Evolutionary conservation across 2,329 filamentous ascomycete genomes (phyloP), one percentile per base, ranked within the genome.

Genomic region (Coniella lustricola): DNA sequence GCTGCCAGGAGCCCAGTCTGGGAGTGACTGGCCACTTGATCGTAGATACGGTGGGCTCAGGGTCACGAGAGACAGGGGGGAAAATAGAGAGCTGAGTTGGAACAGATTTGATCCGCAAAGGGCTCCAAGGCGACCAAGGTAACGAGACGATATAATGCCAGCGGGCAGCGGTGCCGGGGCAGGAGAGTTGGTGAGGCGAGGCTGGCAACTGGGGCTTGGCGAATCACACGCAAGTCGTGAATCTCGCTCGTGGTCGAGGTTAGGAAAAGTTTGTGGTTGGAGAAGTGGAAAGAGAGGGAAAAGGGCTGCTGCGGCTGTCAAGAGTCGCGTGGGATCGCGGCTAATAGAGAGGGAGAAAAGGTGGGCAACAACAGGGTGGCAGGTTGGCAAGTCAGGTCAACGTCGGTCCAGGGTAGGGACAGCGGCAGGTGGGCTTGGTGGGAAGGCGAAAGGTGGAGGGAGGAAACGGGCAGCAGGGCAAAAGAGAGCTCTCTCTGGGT

Each of bases 301-400:
- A 40, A 41, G 14, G 38, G 38, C 38, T 41, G 38, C 38, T 41
- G 38, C 38, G 38, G 38, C 38, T 41, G 38, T 41, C 16, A 20
- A 31, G 29, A 29, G 38, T 25, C 22, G 25, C 38, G 38, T 16
- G 38, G 13, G 22, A 31, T 25, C 21, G 22, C 38, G 25, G 25
- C 25, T 29, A 29, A 29, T 40, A 21, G 38, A 10, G 20, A 22
- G 20, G 37, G 18, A n/a, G 7, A 10, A 22, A 21, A 12, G 38
- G 38, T 40, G 38, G 38, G 14, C 16, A 21, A n/a, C n/a, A n/a
- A n/a, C n/a, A n/a, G 36, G 36, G 18, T 8, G 35, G 21, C 37
- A 40, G 17, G 37, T 9, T 25, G 21, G 36, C 36, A 38, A 18
- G 22, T 21, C n/a, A 17, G 38, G 21, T n/a, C n/a, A n/a, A n/a